phyloP scores from a whole-genome alignment of 257 asterid genomes.

The Rehmannia glutinosa region DNA sequence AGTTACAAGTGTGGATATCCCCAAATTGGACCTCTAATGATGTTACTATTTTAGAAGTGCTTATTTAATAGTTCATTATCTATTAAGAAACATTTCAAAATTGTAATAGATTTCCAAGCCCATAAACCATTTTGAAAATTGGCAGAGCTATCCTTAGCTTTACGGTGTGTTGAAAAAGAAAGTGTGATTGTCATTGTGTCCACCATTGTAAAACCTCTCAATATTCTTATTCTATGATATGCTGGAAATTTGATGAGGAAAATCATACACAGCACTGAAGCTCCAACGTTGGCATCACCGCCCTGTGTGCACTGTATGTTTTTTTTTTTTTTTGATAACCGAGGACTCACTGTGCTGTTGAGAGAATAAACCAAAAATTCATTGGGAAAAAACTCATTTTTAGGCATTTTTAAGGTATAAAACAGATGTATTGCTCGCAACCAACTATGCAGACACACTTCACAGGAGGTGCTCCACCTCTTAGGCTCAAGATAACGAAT shows the following conservation, averaged over 20 bases:
- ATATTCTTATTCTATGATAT: no score
- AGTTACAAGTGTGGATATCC: neutral
- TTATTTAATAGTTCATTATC: neutral
- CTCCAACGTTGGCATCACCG: no score
- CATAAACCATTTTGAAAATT: neutral
- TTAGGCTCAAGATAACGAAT: no score
- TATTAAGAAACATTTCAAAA: neutral
- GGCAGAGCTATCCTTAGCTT: neutral
- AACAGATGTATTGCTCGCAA: no score
- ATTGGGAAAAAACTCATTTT: no score
- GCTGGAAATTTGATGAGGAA: neutral
- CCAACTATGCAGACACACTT: no score
- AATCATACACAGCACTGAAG: neutral
- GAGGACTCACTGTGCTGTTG: no score
- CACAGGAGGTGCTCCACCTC: no score
- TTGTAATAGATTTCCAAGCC: neutral
- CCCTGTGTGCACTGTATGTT: no score
- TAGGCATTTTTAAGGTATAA: no score
- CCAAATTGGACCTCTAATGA: neutral
- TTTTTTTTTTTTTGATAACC: no score
- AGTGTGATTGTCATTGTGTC: neutral
- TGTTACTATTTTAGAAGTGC: neutral
- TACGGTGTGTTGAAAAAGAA: neutral
- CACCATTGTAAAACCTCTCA: neutral
- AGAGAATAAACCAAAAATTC: no score